Percentiles rank a stretch among this genome's conserved stretches.
These are phyloP conservation scores for Cladosporium sp. DNA, from an alignment of 2,329 filamentous ascomycete species.

Conservation along the genomic window DNA sequence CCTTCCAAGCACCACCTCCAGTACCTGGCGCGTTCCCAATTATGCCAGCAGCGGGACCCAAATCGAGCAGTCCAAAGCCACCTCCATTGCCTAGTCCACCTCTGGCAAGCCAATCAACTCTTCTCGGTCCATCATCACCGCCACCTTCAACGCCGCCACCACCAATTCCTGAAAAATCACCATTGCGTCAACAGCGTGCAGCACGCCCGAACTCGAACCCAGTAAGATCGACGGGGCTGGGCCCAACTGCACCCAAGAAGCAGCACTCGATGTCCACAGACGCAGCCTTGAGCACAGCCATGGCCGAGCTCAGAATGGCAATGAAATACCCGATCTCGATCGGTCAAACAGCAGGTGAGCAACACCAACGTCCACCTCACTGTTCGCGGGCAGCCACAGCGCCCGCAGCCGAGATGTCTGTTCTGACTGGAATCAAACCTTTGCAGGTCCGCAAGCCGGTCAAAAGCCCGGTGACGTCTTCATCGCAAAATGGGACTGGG, in stretches of 20 bases:
- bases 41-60: not conserved
- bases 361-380: slow-evolving; percentile 19
- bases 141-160: slow-evolving; percentile 24
- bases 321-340: slow-evolving; percentile 17
- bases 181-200: slow-evolving; percentile 8
- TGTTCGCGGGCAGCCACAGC: slow-evolving; percentile 8
- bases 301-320: slow-evolving; percentile 19
- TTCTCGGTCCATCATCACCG: slow-evolving; percentile 1
- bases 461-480: slow-evolving; percentile 14
- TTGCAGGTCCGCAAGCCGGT: slow-evolving; percentile 16
- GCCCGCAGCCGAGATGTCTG: slow-evolving; percentile 4
- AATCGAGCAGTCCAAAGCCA: not conserved
- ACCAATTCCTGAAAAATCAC: slow-evolving; percentile 26
- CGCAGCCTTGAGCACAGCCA: slow-evolving; percentile 5
- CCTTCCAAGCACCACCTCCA: slow-evolving; percentile 3
- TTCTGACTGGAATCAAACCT: slow-evolving; percentile 20
- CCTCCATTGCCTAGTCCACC: slow-evolving; percentile 16
- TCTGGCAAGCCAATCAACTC: not conserved
- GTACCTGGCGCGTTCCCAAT: slow-evolving; percentile 13
- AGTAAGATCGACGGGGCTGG: not conserved
- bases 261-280: slow-evolving; percentile 18
- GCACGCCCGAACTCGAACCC: slow-evolving; percentile 10
- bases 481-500: slow-evolving; percentile 23
- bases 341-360: slow-evolving; percentile 20
- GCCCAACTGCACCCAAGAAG: not conserved